Percentiles rank a stretch among this genome's conserved stretches.
Conservation (phyloP, 2,329 filamentous ascomycete species). For the Juglanconis oblonga region DNA sequence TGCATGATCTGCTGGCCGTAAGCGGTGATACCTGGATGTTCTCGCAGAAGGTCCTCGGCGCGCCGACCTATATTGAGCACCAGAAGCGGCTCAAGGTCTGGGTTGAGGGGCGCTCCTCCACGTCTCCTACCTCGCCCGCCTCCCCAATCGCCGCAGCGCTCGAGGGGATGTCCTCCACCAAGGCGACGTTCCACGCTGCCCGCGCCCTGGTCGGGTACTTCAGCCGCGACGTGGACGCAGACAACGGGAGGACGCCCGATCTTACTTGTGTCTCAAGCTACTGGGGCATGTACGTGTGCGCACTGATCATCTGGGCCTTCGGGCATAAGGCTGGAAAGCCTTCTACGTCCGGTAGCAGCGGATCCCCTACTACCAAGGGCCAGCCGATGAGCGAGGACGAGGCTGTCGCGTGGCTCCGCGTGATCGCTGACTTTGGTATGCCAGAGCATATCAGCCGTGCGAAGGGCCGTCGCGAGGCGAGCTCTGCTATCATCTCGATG, state of each 20-base stretch:
- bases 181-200: slow-evolving; percentile 49
- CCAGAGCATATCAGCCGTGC: slow-evolving; percentile 38
- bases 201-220: slow-evolving; percentile 48
- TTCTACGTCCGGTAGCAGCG: slow-evolving; percentile 14
- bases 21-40: slow-evolving; percentile 59
- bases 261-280: slow-evolving; percentile 45
- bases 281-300: slow-evolving; percentile 55
- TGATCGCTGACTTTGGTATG: slow-evolving; percentile 36
- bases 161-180: slow-evolving; percentile 35
- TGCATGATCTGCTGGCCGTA: slow-evolving; percentile 55
- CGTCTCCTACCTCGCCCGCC: slow-evolving; percentile 3
- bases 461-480: slow-evolving; percentile 38
- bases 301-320: slow-evolving; percentile 59
- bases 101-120: slow-evolving; percentile 24
- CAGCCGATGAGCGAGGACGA: slow-evolving; percentile 22
- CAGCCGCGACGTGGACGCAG: slow-evolving; percentile 20
- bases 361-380: slow-evolving; percentile 22
- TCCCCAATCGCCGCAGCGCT: slow-evolving; percentile 18
- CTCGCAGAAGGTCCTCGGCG: slow-evolving; percentile 47
- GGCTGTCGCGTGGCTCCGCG: slow-evolving; percentile 36
- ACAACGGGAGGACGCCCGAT: slow-evolving; percentile 18
- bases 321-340: slow-evolving; percentile 31
- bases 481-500: slow-evolving; percentile 43
- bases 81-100: slow-evolving; percentile 45
- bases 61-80: slow-evolving; percentile 43